Percentiles rank a stretch among this genome's conserved stretches.
phyloP scores from a whole-genome alignment of 2,329 filamentous ascomycete genomes.

The Dichotomopilus funicola region DNA sequence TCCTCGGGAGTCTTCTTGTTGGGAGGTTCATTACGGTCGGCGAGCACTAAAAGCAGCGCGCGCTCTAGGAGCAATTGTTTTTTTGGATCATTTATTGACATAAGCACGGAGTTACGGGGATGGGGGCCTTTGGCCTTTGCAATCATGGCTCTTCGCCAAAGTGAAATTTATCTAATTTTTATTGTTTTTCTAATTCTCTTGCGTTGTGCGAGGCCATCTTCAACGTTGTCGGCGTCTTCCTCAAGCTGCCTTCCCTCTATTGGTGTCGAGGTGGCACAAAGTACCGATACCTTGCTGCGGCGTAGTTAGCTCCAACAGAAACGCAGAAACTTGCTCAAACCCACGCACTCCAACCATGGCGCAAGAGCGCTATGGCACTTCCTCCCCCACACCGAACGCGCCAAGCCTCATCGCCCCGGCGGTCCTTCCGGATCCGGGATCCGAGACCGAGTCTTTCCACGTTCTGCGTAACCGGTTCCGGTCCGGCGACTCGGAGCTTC shows the following conservation, averaged over 20 bases:
- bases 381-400: constrained; percentile 1
- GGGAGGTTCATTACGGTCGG: constrained; percentile 57
- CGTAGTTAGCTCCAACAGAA: background rate
- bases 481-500: too few relatives aligned
- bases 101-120: too few relatives aligned
- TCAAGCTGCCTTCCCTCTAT: background rate
- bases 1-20: constrained; percentile 77
- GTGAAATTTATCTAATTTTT: background rate
- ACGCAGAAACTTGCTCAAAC: constrained; percentile 48
- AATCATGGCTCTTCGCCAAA: too few relatives aligned
- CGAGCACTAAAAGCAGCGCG: constrained; percentile 38
- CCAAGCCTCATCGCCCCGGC: constrained; percentile 3
- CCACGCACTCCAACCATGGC: constrained; percentile 32
- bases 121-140: too few relatives aligned
- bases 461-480: too few relatives aligned
- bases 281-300: constrained; percentile 26
- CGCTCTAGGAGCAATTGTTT: background rate
- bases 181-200: background rate
- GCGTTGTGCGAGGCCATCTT: background rate
- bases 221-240: background rate
- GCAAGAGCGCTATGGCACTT: background rate
- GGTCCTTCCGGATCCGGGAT: constrained; percentile 2
- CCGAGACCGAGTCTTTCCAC: too few relatives aligned
- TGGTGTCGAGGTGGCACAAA: background rate
- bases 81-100: background rate